A percentile compares a stretch with the other conserved stretches of the same genome.
Conservation (phyloP, 345 rosid genomes). For the Salix exigua region DNA sequence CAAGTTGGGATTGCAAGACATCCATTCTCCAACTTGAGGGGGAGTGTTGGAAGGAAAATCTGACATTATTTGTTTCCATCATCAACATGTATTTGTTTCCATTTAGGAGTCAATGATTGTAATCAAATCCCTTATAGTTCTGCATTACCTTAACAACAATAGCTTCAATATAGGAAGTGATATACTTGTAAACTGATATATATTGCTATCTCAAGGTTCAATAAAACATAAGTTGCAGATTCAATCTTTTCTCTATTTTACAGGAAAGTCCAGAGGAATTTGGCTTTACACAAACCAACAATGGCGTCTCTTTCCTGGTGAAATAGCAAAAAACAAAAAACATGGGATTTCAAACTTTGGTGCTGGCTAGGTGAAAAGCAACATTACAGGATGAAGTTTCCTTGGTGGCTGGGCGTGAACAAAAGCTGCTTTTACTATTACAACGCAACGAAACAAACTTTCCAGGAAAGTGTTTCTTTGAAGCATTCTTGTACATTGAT, state of each 20-base stretch:
- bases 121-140: too few species aligned
- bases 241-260: too few species aligned
- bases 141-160: too few species aligned
- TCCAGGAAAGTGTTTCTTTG: constrained; percentile 18
- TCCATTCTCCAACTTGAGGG: too few species aligned
- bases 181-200: too few species aligned
- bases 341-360: not conserved
- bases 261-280: constrained; percentile 16
- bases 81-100: too few species aligned
- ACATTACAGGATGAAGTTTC: constrained; percentile 12
- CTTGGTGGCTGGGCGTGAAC: not conserved
- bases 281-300: constrained; percentile 16
- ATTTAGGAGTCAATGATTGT: too few species aligned
- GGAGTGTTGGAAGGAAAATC: too few species aligned
- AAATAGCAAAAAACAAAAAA: not conserved
- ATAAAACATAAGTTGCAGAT: too few species aligned
- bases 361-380: not conserved
- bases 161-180: too few species aligned
- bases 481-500: constrained; percentile 4
- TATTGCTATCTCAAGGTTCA: too few species aligned
- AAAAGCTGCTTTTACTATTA: constrained; percentile 11
- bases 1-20: too few species aligned
- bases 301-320: constrained; percentile 13
- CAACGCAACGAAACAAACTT: constrained; percentile 10
- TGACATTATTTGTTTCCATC: fast-evolving